A percentile compares a stretch with the other conserved stretches of the same genome.
These are phyloP conservation scores for maize (Zea mays) DNA, from an alignment of 176 grass and related monocot species.

Conservation along the genomic window Zm-B73-REFERENCE-NAM-5.0 NC_050097.1:51853001-51853500, in stretches of 20 bases:
- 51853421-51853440: background rate
- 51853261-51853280: conserved; percentile 21
- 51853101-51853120: background rate
- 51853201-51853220: conserved; percentile 8
- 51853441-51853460: background rate
- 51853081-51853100: too few relatives aligned
- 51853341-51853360: background rate
- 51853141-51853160: conserved; percentile 28
- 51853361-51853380: background rate
- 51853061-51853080: background rate
- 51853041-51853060: conserved; percentile 24
- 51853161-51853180: conserved; percentile 26
- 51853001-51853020: conserved; percentile 9
- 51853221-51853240: background rate
- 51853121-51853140: conserved; percentile 40
- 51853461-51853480: background rate
- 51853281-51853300: background rate
- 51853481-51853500: background rate
- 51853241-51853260: conserved; percentile 14
- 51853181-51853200: conserved; percentile 2
- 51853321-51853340: background rate
- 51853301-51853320: conserved; percentile 11
- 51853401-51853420: background rate
- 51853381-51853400: background rate
- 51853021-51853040: conserved; percentile 13